A percentile compares a stretch with the other conserved stretches of the same genome.
phyloP scores from a whole-genome alignment of 352 stramenopile species.

The Phytopythium litorale region DNA sequence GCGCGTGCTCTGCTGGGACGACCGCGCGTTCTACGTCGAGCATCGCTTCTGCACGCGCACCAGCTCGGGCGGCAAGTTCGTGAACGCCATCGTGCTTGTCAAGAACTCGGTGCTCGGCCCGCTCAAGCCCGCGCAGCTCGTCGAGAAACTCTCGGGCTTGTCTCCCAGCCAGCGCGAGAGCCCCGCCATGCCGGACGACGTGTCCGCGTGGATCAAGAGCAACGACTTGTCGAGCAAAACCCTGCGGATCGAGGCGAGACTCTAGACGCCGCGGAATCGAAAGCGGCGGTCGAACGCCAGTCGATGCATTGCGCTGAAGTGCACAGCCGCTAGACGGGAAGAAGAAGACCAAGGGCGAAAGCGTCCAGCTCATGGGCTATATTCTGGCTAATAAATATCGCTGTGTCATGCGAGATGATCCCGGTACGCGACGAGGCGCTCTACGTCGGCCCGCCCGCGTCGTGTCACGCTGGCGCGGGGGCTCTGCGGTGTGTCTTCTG shows the following conservation, averaged over 20 bases:
- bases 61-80: slow-evolving; percentile 33
- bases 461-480: not conserved
- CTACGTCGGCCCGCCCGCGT: slow-evolving; percentile 12
- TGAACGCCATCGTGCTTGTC: slow-evolving; percentile 84
- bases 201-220: slow-evolving; percentile 67
- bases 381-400: slow-evolving; percentile 35
- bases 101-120: slow-evolving; percentile 82
- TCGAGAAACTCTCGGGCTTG: slow-evolving; percentile 49
- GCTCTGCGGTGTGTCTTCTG: slow-evolving; percentile 10
- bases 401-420: slow-evolving; percentile 13
- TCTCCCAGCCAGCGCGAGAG: slow-evolving; percentile 23
- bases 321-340: not conserved
- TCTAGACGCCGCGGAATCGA: slow-evolving; percentile 6
- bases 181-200: slow-evolving; percentile 43
- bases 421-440: slow-evolving; percentile 13
- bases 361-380: not conserved
- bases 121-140: slow-evolving; percentile 51
- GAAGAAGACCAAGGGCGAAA: not conserved
- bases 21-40: slow-evolving; percentile 83
- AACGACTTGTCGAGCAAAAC: slow-evolving; percentile 73
- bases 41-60: slow-evolving; percentile 72
- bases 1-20: slow-evolving; percentile 77
- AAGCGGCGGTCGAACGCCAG: no score
- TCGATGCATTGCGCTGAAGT: not conserved
- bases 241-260: slow-evolving; percentile 36